phyloP scores from a whole-genome alignment of 768 basidiomycete genomes.

The Stropharia rugosoannulata region DNA sequence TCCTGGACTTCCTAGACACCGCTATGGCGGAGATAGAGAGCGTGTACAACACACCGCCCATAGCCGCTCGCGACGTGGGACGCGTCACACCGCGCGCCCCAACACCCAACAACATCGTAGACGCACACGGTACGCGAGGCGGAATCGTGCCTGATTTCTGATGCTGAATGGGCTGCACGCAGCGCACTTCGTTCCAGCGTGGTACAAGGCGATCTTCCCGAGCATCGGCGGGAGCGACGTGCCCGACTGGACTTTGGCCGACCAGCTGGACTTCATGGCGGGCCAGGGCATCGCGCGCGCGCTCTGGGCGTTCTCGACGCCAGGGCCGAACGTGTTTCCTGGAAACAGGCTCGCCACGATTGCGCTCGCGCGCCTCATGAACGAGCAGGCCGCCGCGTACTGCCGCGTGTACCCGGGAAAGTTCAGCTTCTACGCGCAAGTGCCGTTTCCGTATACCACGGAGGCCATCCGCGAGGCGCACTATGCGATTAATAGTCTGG shows the following conservation, averaged over 20 bases:
- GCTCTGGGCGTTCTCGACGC: constrained; percentile 31
- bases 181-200: constrained; percentile 31
- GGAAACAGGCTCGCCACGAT: constrained; percentile 26
- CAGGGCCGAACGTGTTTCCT: constrained; percentile 30
- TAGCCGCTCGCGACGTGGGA: constrained; percentile 6
- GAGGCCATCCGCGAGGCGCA: constrained; percentile 31
- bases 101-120: constrained; percentile 23
- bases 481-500: constrained; percentile 30
- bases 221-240: constrained; percentile 27
- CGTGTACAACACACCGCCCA: constrained; percentile 10
- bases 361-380: constrained; percentile 34
- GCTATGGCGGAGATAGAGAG: constrained; percentile 25
- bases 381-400: constrained; percentile 35
- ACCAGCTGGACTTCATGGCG: constrained; percentile 30
- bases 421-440: constrained; percentile 32
- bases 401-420: constrained; percentile 23
- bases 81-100: constrained; percentile 16
- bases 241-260: constrained; percentile 27
- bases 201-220: constrained; percentile 30
- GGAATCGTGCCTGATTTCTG: not conserved
- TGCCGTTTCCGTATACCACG: constrained; percentile 33
- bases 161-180: not conserved
- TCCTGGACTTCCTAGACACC: constrained; percentile 21
- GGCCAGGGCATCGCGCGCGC: constrained; percentile 28
- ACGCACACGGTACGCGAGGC: constrained; percentile 26